Evolutionary conservation across 768 basidiomycete species (phyloP).

Genomic region (Mycena epipterygia): DNA sequence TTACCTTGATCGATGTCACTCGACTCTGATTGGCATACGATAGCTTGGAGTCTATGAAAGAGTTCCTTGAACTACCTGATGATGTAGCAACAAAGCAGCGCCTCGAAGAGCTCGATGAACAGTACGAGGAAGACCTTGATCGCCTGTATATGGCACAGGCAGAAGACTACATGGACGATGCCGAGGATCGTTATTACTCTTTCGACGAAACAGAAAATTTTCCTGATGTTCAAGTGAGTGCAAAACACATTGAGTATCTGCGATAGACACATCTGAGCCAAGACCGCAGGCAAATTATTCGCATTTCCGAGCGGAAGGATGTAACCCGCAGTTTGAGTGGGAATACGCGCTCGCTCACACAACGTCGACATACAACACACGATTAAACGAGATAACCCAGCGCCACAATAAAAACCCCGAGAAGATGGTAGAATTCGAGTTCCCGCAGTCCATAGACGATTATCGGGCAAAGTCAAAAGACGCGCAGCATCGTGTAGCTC

Average conservation of each 20-base stretch:
- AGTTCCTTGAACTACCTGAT: slow-evolving; percentile 47
- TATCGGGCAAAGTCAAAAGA: slow-evolving; percentile 55
- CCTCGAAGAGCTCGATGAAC: slow-evolving; percentile 44
- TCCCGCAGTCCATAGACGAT: slow-evolving; percentile 52
- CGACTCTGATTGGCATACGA: neutral
- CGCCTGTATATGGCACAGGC: slow-evolving; percentile 53
- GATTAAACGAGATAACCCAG: slow-evolving; percentile 45
- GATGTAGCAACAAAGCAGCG: slow-evolving; percentile 44
- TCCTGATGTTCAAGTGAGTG: slow-evolving; percentile 42
- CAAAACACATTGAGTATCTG: neutral
- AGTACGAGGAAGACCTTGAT: slow-evolving; percentile 53
- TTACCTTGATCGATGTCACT: neutral
- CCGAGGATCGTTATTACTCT: slow-evolving; percentile 48
- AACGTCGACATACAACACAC: slow-evolving; percentile 43
- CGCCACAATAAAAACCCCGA: slow-evolving; percentile 21
- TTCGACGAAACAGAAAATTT: slow-evolving; percentile 48
- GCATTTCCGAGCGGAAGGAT: slow-evolving; percentile 35
- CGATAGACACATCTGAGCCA: neutral
- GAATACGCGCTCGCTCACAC: slow-evolving; percentile 43
- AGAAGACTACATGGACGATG: slow-evolving; percentile 52
- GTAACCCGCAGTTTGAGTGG: slow-evolving; percentile 41
- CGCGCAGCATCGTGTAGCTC: slow-evolving; percentile 63
- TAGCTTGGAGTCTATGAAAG: slow-evolving; percentile 54
- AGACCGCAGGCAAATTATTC: slow-evolving; percentile 44
- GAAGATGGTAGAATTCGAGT: slow-evolving; percentile 41